These are phyloP conservation scores for Botrytis aclada DNA, from an alignment of 2,329 filamentous ascomycete species.

Conservation along the genomic window DNA sequence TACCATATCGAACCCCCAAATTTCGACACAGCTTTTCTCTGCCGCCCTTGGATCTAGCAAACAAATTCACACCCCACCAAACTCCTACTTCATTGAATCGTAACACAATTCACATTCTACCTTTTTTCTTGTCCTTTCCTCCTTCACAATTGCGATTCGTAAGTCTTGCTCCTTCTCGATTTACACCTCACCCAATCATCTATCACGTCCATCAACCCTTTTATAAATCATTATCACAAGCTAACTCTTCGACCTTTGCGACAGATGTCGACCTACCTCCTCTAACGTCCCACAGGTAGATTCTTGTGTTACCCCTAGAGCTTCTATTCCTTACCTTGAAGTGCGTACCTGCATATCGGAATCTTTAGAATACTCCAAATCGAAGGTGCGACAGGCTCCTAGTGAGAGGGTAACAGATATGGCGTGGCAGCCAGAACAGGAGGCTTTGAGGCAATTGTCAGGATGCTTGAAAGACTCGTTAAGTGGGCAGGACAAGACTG, in stretches of 20 bases:
- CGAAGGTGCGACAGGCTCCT: slow-evolving; percentile 24
- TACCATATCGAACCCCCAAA: slow-evolving; percentile 7
- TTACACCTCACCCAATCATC: not conserved
- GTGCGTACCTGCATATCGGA: slow-evolving; percentile 36
- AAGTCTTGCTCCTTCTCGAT: not conserved
- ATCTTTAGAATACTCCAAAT: slow-evolving; percentile 26
- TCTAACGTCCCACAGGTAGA: slow-evolving; percentile 36
- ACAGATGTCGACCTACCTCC: slow-evolving; percentile 33
- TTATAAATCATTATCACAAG: slow-evolving; percentile 2
- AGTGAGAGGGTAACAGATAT: slow-evolving; percentile 47
- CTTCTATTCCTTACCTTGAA: slow-evolving; percentile 25
- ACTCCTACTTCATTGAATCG: slow-evolving; percentile 12
- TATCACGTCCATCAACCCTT: not conserved
- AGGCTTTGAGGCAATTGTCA: slow-evolving; percentile 85
- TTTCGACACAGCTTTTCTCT: slow-evolving; percentile 5
- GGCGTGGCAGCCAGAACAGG: slow-evolving; percentile 89
- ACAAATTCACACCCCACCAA: slow-evolving; percentile 16
- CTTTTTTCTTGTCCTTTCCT: not conserved
- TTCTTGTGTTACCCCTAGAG: slow-evolving; percentile 35
- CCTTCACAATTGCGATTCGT: slow-evolving; percentile 14
- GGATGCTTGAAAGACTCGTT: slow-evolving; percentile 89
- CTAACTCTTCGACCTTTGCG: slow-evolving; percentile 24
- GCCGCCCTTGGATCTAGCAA: not conserved
- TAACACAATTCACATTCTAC: slow-evolving; percentile 10
- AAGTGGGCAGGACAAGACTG: slow-evolving; percentile 73